Evolutionary conservation across 768 basidiomycete species (phyloP).

Genomic region (Hirschioporus abietinus): DNA sequence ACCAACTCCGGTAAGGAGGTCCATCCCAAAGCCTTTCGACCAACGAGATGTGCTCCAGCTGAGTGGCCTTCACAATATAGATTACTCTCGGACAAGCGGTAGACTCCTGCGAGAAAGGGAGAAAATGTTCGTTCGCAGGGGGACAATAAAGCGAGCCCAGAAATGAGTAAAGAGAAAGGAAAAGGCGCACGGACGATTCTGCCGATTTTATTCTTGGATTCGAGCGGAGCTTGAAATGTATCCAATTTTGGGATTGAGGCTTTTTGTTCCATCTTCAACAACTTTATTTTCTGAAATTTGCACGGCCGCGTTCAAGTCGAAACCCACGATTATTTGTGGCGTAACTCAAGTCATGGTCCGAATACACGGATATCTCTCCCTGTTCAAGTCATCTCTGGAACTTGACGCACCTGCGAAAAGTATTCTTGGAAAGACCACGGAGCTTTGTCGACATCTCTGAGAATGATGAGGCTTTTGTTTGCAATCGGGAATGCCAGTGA

Average conservation of each 20-base stretch:
- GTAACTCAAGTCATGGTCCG: not conserved
- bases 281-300: too few species aligned
- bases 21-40: slow-evolving; percentile 22
- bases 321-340: too few species aligned
- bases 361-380: not conserved
- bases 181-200: not conserved
- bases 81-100: slow-evolving; percentile 31
- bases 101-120: slow-evolving; percentile 32
- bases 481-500: not conserved
- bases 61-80: slow-evolving; percentile 9
- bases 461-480: not conserved
- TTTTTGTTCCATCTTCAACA: not conserved
- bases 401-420: not conserved
- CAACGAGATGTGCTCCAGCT: slow-evolving; percentile 32
- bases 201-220: not conserved
- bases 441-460: not conserved
- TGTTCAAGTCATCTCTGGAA: not conserved
- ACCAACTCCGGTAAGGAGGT: slow-evolving; percentile 35
- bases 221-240: not conserved
- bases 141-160: slow-evolving; percentile 36
- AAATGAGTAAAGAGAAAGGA: slow-evolving; percentile 26
- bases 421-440: not conserved
- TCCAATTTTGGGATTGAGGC: not conserved
- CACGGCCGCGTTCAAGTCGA: too few species aligned
- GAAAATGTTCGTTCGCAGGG: slow-evolving; percentile 24